phyloP scores from a whole-genome alignment of 441 rosid genomes.

The Jatropha multifida region DNA sequence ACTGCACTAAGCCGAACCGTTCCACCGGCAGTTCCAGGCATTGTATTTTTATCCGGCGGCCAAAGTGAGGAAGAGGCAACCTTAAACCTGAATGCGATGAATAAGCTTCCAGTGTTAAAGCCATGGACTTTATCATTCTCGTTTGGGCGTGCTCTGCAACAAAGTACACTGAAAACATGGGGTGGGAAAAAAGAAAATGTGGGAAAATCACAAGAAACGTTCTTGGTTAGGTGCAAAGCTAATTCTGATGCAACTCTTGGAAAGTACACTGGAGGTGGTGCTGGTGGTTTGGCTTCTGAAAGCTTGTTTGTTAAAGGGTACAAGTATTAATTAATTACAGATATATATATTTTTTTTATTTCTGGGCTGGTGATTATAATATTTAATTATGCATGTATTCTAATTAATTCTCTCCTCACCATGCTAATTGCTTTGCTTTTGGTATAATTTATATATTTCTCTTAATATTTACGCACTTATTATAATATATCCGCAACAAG shows the following conservation, averaged over 20 bases:
- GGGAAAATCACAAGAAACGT: slow-evolving; percentile 64
- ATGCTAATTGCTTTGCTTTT: slow-evolving; percentile 7
- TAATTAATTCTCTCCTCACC: neutral
- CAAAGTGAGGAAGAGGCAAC: slow-evolving; percentile 96
- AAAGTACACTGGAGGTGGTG: slow-evolving; percentile 50
- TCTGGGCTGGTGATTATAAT: neutral
- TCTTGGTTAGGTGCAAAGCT: slow-evolving; percentile 72
- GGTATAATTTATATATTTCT: neutral
- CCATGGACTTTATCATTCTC: slow-evolving; percentile 96
- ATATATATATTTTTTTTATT: neutral
- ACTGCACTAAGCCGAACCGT: slow-evolving; percentile 78
- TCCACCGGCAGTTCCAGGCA: slow-evolving; percentile 88
- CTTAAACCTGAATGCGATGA: slow-evolving; percentile 80
- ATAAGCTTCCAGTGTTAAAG: slow-evolving; percentile 67
- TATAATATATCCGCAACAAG: no score
- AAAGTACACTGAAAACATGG: slow-evolving; percentile 94
- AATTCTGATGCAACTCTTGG: slow-evolving; percentile 91
- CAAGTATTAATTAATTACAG: slow-evolving; percentile 51
- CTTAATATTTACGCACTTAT: neutral
- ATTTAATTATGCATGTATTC: neutral
- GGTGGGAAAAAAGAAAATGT: slow-evolving; percentile 77
- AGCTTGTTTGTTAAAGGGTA: slow-evolving; percentile 81
- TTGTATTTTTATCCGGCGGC: slow-evolving; percentile 85
- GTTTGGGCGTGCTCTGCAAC: slow-evolving; percentile 89
- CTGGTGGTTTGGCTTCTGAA: slow-evolving; percentile 66